Evolutionary conservation across 768 basidiomycete genomes (phyloP).

Genomic region (Psilocybe sp.): DNA sequence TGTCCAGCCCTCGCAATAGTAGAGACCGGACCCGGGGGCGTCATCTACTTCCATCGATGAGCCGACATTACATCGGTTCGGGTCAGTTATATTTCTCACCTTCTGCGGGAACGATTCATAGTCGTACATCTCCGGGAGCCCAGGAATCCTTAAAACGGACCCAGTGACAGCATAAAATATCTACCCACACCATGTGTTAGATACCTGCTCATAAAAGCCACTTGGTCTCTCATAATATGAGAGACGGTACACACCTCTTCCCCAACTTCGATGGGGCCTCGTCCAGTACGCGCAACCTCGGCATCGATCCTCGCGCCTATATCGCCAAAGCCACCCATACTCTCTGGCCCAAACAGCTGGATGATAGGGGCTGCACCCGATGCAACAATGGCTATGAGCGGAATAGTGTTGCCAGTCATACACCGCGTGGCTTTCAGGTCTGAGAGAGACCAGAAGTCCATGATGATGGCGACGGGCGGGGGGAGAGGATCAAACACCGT

Average conservation of each 20-base stretch:
- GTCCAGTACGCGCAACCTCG: slow-evolving; percentile 2
- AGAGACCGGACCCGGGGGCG: too few relatives aligned
- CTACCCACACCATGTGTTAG: background rate
- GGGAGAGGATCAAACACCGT: slow-evolving; percentile 8
- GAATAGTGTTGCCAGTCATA: slow-evolving; percentile 7
- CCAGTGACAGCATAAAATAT: slow-evolving; percentile 4
- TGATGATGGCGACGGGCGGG: slow-evolving; percentile 6
- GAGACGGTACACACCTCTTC: slow-evolving; percentile 4
- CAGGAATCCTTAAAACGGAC: slow-evolving; percentile 6
- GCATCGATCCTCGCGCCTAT: slow-evolving; percentile 5
- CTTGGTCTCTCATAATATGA: too few relatives aligned
- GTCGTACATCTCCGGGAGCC: slow-evolving; percentile 13
- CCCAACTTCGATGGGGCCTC: slow-evolving; percentile 1
- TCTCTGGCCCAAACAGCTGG: slow-evolving; percentile 6
- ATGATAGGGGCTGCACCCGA: slow-evolving; percentile 4
- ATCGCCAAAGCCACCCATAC: slow-evolving; percentile 8
- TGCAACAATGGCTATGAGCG: slow-evolving; percentile 6
- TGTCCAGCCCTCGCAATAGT: too few relatives aligned
- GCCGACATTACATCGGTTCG: background rate
- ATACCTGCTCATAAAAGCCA: too few relatives aligned
- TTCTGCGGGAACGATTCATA: slow-evolving; percentile 14
- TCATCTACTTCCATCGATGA: too few relatives aligned
- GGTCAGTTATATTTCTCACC: background rate
- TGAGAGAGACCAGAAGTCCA: slow-evolving; percentile 7
- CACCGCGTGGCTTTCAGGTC: slow-evolving; percentile 5